phyloP scores from a whole-genome alignment of 2,329 filamentous ascomycete species.

The Nigrospora sphaerica region DNA sequence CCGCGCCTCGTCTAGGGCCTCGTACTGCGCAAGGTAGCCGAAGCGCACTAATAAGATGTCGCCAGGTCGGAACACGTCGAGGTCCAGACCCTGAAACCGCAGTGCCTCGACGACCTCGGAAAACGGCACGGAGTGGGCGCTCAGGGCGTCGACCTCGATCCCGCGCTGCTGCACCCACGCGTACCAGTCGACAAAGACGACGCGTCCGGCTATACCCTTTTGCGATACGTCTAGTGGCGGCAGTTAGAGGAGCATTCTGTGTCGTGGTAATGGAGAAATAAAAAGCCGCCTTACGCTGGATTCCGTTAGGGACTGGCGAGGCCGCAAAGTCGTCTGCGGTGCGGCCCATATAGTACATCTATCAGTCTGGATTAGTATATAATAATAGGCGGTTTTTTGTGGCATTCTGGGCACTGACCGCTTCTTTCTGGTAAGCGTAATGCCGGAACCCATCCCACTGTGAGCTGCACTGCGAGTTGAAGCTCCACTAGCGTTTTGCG shows the following conservation, averaged over 20 bases:
- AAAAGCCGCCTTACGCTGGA: slow-evolving; percentile 10
- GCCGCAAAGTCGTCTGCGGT: too few species aligned
- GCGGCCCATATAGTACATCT: not conserved
- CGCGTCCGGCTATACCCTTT: slow-evolving; percentile 1
- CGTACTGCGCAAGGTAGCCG: slow-evolving; percentile 13
- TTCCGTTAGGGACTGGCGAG: too few species aligned
- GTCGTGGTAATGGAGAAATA: too few species aligned
- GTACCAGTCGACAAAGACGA: not conserved
- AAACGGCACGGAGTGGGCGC: slow-evolving; percentile 13
- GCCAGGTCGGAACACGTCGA: not conserved
- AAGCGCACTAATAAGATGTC: not conserved
- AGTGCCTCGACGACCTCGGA: not conserved
- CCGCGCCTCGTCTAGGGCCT: slow-evolving; percentile 7
- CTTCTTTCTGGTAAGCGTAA: not conserved
- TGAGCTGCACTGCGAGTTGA: slow-evolving; percentile 4
- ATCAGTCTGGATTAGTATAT: too few species aligned
- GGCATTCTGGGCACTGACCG: too few species aligned
- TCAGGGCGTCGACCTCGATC: too few species aligned
- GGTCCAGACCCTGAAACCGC: not conserved
- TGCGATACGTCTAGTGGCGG: too few species aligned
- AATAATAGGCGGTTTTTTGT: too few species aligned
- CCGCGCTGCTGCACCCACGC: too few species aligned
- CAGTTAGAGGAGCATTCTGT: too few species aligned
- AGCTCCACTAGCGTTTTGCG: too few species aligned
- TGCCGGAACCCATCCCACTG: slow-evolving; percentile 10